phyloP scores from a whole-genome alignment of 2,329 filamentous ascomycete species.

The Monilinia vaccinii-corymbosi region DNA sequence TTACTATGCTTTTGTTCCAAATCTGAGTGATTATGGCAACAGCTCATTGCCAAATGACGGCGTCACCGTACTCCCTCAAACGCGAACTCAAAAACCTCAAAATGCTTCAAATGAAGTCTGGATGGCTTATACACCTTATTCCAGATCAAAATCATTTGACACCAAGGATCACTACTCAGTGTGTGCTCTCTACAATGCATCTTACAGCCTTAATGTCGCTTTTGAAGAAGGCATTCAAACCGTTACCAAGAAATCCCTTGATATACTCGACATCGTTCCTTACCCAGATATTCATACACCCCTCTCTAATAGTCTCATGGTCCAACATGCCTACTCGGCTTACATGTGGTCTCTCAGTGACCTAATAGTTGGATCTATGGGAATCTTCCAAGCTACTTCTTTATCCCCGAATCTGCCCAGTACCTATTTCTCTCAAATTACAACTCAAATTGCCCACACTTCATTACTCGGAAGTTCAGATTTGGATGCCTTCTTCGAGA shows the following conservation, averaged over 20 bases:
- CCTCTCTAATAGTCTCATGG: neutral
- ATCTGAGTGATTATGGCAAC: constrained; percentile 6
- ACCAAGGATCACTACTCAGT: constrained; percentile 8
- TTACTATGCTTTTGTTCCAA: constrained; percentile 16
- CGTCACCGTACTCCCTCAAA: neutral
- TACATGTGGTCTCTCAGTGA: constrained; percentile 15
- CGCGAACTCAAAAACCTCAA: constrained; percentile 10
- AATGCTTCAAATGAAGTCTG: constrained; percentile 16
- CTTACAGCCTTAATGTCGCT: constrained; percentile 12
- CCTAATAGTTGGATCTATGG: constrained; percentile 15
- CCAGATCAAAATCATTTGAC: neutral
- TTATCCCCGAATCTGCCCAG: neutral
- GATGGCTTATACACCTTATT: constrained; percentile 11
- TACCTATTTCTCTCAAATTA: constrained; percentile 12
- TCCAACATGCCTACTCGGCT: constrained; percentile 15
- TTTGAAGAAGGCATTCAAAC: constrained; percentile 13
- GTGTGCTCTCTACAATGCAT: constrained; percentile 14
- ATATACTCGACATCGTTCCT: neutral
- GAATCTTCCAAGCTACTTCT: constrained; percentile 2
- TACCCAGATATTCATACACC: constrained; percentile 9
- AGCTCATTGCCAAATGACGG: neutral
- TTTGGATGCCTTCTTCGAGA: constrained; percentile 16
- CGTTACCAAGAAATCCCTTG: constrained; percentile 1
- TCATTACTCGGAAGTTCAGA: constrained; percentile 15
- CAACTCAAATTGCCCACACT: constrained; percentile 12